Evolutionary conservation across 805 yeast genomes (phyloP).

Genomic region (Sungouiozyma ichnusensis): DNA sequence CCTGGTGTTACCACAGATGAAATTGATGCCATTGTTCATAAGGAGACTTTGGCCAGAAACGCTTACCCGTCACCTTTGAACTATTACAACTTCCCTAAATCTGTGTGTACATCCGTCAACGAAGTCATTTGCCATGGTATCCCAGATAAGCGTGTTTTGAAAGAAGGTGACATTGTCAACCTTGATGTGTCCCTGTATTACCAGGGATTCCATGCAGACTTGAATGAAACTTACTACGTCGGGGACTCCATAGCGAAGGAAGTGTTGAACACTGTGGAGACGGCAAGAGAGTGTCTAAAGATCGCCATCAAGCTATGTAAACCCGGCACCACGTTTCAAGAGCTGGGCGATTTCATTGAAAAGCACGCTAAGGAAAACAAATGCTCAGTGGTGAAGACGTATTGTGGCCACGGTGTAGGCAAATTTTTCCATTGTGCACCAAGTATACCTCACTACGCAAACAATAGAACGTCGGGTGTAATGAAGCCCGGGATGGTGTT

Average conservation of each 20-base stretch:
- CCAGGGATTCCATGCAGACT: constrained; percentile 86
- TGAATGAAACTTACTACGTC: constrained; percentile 93
- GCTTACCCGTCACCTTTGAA: constrained; percentile 94
- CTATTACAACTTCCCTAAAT: constrained; percentile 87
- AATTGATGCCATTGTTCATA: constrained; percentile 75
- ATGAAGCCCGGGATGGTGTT: constrained; percentile 94
- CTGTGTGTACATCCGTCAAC: constrained; percentile 86
- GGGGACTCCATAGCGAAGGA: constrained; percentile 67
- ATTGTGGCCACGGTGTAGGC: constrained; percentile 91
- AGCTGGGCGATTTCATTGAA: constrained; percentile 80
- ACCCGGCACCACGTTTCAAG: constrained; percentile 85
- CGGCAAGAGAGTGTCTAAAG: constrained; percentile 80
- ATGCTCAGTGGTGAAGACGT: constrained; percentile 81
- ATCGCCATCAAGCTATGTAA: constrained; percentile 75
- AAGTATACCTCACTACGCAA: constrained; percentile 86
- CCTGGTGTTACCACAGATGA: constrained; percentile 94
- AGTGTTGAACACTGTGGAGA: constrained; percentile 81
- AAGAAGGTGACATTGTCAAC: constrained; percentile 92
- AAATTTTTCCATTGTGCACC: constrained; percentile 85
- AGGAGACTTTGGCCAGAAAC: constrained; percentile 77
- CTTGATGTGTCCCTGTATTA: constrained; percentile 78
- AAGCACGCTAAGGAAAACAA: constrained; percentile 67
- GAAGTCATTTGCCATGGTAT: constrained; percentile 96
- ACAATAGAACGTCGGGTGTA: constrained; percentile 84
- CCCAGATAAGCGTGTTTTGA: constrained; percentile 77